Evolutionary conservation across 148 eudicot species (phyloP), one percentile per base, ranked within the genome.

Genomic region (Silene conica): DNA sequence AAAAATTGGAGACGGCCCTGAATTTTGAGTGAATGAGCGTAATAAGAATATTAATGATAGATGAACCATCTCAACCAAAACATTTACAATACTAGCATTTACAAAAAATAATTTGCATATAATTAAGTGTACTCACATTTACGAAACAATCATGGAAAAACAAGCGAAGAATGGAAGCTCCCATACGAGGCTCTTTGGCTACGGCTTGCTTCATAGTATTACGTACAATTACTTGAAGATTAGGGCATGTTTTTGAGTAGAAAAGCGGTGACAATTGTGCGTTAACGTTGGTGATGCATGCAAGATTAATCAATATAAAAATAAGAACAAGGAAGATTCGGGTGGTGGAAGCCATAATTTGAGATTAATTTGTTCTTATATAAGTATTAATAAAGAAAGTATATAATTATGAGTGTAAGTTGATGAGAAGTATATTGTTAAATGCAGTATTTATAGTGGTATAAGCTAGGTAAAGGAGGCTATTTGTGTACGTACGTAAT

Each of bases 111-210:
- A 38, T 38, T 31, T 31, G 34, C 3, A 31, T 31, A 31, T 31
- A 31, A 31, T 31, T 31, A 31, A 31, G 43, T 50, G 55, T 23
- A 69, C 72, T 69, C 26, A 82, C 84, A 20, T 82, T 78, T 11
- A 82, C 85, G 38, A 82, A 82, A 59, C 82, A 82, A 46, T 82
- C 85, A 63, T 82, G 85, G 69, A 82, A 82, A 60, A 73, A 72
- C 19, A 82, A 64, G 21, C 85, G 85, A 57, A 82, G 77, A 16
- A 82, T 62, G 8, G 85, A 82, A 63, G 82, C 85, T 1, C 77
- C 85, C 52, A 82, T 50, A 63, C 85, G 85, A 4, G 79, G 63
- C 69, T 79, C 82, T 1, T 73, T 69, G 5, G 16, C 7, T n/a
- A 82, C 41, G 26, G 85, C 85, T 14, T 70, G 80, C 21, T 67